Conservation (phyloP, 2,329 filamentous ascomycete genomes). For the Scedosporium minutisporum region DNA sequence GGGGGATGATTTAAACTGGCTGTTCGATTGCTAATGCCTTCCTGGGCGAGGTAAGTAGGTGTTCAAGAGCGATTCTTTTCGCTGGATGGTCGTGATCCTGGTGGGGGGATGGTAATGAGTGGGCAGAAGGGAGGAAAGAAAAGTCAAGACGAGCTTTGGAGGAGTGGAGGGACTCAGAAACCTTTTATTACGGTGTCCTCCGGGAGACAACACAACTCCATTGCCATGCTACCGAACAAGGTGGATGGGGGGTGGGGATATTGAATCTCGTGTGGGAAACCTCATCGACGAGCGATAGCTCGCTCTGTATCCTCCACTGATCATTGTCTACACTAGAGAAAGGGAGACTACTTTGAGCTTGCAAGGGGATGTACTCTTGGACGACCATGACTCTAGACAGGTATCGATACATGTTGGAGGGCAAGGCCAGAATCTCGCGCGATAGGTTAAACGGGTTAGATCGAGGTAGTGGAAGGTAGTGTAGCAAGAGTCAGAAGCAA, state of each 20-base stretch:
- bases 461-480: background rate
- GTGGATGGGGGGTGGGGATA: slow-evolving; percentile 1
- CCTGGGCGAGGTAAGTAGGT: background rate
- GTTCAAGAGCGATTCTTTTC: background rate
- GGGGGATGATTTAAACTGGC: background rate
- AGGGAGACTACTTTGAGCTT: background rate
- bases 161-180: slow-evolving; percentile 1
- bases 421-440: background rate
- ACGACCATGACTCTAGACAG: background rate
- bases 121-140: background rate
- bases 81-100: background rate
- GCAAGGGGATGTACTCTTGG: background rate
- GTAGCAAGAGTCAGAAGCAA: background rate
- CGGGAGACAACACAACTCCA: background rate
- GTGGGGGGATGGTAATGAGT: background rate
- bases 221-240: background rate
- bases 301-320: background rate
- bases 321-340: background rate
- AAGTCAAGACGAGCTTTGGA: background rate
- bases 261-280: background rate
- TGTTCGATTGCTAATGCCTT: background rate
- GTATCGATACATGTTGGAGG: background rate
- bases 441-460: background rate
- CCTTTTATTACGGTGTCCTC: background rate
- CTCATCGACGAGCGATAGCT: background rate